These are phyloP conservation scores for Camellia lanceoleosa DNA, from an alignment of 148 eudicot species.

Conservation along the genomic window DNA sequence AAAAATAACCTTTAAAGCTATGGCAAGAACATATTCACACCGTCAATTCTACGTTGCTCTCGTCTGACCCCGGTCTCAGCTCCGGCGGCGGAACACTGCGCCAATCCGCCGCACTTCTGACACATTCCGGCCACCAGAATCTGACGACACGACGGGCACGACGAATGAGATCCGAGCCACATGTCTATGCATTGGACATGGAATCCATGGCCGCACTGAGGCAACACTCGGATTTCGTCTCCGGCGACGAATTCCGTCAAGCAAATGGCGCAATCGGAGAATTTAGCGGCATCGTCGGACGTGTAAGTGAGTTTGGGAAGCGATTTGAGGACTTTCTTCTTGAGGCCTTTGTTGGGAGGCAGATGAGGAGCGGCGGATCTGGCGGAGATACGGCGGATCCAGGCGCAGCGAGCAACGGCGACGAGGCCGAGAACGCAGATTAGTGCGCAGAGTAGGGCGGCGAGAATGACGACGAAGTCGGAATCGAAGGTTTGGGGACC, in stretches of 20 bases:
- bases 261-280: slow-evolving; percentile 56
- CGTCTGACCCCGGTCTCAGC: slow-evolving; percentile 21
- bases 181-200: slow-evolving; percentile 61
- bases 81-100: slow-evolving; percentile 26
- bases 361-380: slow-evolving; percentile 3
- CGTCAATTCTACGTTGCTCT: slow-evolving; percentile 24
- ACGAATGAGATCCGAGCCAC: slow-evolving; percentile 62
- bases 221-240: slow-evolving; percentile 51
- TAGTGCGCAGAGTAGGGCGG: slow-evolving; percentile 56
- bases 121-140: slow-evolving; percentile 42
- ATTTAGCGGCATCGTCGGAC: slow-evolving; percentile 21
- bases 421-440: slow-evolving; percentile 59
- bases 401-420: slow-evolving; percentile 49
- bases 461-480: slow-evolving; percentile 51
- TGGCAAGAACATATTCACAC: slow-evolving; percentile 33
- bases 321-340: slow-evolving; percentile 39
- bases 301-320: slow-evolving; percentile 47
- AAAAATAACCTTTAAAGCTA: slow-evolving; percentile 8
- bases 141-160: slow-evolving; percentile 72
- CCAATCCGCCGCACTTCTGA: slow-evolving; percentile 42
- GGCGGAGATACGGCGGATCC: slow-evolving; percentile 33
- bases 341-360: slow-evolving; percentile 55
- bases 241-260: slow-evolving; percentile 54
- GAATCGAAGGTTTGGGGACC: slow-evolving; percentile 24
- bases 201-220: slow-evolving; percentile 61